Evolutionary conservation across 1,284 basidiomycete genomes (phyloP).

Genomic region (Naganishia albida): DNA sequence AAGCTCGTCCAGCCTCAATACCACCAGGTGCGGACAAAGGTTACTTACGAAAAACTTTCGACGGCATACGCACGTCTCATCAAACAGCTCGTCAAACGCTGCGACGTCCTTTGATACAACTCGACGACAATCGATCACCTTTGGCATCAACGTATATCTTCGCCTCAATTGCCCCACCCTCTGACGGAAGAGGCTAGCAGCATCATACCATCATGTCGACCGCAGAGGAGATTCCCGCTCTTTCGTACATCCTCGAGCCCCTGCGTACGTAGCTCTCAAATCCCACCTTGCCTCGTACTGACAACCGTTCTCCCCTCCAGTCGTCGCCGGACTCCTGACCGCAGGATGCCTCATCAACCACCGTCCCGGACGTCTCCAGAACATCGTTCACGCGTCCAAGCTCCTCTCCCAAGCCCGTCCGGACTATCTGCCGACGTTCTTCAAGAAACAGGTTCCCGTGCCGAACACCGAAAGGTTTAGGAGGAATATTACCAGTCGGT

Average conservation of each 20-base stretch:
- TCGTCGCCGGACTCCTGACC: constrained; percentile 43
- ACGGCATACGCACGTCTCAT: too few relatives aligned
- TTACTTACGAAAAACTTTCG: too few relatives aligned
- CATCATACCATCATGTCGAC: constrained; percentile 39
- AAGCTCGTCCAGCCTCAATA: too few relatives aligned
- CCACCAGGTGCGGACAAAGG: too few relatives aligned
- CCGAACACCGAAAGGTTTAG: constrained; percentile 41
- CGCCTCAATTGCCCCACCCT: too few relatives aligned
- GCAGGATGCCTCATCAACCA: constrained; percentile 42
- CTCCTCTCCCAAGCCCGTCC: constrained; percentile 19
- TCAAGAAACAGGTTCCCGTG: constrained; percentile 38
- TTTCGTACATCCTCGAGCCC: constrained; percentile 45
- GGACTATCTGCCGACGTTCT: constrained; percentile 15
- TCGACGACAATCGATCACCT: too few relatives aligned
- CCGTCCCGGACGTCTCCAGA: constrained; percentile 32
- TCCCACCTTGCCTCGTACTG: not conserved
- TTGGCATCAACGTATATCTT: too few relatives aligned
- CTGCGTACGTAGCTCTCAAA: constrained; percentile 39
- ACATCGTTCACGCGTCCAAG: constrained; percentile 30
- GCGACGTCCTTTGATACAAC: too few relatives aligned
- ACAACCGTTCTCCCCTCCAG: constrained; percentile 26
- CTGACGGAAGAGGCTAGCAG: not conserved
- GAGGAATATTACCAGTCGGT: constrained; percentile 37
- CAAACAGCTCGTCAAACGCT: too few relatives aligned
- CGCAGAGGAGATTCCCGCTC: constrained; percentile 43